phyloP scores from a whole-genome alignment of 495 filamentous ascomycete genomes.

The Monascus purpureus region DNA sequence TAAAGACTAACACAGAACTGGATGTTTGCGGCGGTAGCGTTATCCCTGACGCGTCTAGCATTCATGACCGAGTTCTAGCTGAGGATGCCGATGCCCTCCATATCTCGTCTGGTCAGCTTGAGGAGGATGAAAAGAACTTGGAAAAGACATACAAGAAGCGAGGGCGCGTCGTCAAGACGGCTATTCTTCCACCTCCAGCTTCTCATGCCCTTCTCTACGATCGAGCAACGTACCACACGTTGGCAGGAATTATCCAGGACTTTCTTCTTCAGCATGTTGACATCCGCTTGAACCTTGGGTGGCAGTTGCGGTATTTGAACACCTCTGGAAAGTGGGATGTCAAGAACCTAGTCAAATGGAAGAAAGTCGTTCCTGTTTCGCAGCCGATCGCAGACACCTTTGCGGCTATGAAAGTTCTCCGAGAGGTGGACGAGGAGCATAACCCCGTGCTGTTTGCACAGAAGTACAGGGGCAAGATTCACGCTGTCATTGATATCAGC shows the following conservation, averaged over 20 bases:
- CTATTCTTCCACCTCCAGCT: conserved; percentile 62
- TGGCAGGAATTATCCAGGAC: conserved; percentile 68
- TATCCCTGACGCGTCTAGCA: conserved; percentile 31
- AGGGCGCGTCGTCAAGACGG: conserved; percentile 47
- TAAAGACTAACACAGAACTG: conserved; percentile 6
- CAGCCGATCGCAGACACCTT: conserved; percentile 61
- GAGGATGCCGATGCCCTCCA: conserved; percentile 15
- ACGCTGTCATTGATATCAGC: conserved; percentile 75
- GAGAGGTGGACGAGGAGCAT: conserved; percentile 75
- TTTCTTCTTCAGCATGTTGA: conserved; percentile 67
- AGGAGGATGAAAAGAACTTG: conserved; percentile 10
- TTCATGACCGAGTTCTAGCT: conserved; percentile 13
- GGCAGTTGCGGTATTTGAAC: conserved; percentile 79
- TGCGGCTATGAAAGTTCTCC: conserved; percentile 75
- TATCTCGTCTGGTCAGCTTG: conserved; percentile 2
- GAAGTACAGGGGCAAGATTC: conserved; percentile 50
- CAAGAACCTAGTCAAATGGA: conserved; percentile 91
- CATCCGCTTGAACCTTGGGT: conserved; percentile 62
- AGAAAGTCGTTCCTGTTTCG: conserved; percentile 62
- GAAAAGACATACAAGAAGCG: conserved; percentile 5
- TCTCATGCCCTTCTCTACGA: conserved; percentile 78
- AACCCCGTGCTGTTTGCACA: conserved; percentile 59
- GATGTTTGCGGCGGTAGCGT: conserved; percentile 31
- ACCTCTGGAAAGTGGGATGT: conserved; percentile 94
- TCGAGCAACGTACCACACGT: conserved; percentile 55